Conservation (phyloP, 1,284 basidiomycete species). For the Thelephora terrestris region DNA sequence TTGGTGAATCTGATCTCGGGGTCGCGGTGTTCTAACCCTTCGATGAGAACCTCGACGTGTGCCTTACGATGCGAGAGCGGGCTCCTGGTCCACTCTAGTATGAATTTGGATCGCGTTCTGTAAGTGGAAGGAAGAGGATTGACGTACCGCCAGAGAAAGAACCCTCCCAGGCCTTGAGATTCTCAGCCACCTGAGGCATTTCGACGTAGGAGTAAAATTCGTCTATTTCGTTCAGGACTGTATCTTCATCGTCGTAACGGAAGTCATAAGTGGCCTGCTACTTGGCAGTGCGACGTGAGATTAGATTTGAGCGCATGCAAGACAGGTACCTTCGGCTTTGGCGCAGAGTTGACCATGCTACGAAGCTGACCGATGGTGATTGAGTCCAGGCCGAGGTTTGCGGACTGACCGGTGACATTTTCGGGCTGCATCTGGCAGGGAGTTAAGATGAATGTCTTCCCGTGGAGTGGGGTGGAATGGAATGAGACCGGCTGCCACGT, state of each 20-base stretch:
- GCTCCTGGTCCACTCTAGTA: conserved; percentile 73
- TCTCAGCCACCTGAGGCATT: conserved; percentile 84
- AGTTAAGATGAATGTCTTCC: not conserved
- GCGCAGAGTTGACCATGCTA: conserved; percentile 56
- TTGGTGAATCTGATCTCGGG: conserved; percentile 79
- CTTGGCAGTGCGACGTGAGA: conserved; percentile 13
- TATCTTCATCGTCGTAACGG: conserved; percentile 91
- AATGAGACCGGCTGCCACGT: too few relatives aligned
- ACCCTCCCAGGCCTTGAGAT: conserved; percentile 80
- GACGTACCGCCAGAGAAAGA: conserved; percentile 65
- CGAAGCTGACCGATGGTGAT: conserved; percentile 78
- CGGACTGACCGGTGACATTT: conserved; percentile 9
- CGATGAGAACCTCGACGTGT: conserved; percentile 72
- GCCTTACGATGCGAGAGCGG: conserved; percentile 50
- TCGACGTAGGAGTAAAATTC: conserved; percentile 99
- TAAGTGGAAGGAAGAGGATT: conserved; percentile 5
- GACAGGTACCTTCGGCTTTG: conserved; percentile 62
- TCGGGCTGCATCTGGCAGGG: not conserved
- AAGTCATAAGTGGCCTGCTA: conserved; percentile 85
- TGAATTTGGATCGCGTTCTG: not conserved
- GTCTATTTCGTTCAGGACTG: conserved; percentile 90
- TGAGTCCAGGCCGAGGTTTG: conserved; percentile 41
- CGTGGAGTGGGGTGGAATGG: not conserved
- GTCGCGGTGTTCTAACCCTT: conserved; percentile 78
- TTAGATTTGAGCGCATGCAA: conserved; percentile 3